Percentiles rank a stretch among this genome's conserved stretches.
Conservation (phyloP, 225 moss, liverwort and hornwort genomes). For the Polytrichum commune region DNA sequence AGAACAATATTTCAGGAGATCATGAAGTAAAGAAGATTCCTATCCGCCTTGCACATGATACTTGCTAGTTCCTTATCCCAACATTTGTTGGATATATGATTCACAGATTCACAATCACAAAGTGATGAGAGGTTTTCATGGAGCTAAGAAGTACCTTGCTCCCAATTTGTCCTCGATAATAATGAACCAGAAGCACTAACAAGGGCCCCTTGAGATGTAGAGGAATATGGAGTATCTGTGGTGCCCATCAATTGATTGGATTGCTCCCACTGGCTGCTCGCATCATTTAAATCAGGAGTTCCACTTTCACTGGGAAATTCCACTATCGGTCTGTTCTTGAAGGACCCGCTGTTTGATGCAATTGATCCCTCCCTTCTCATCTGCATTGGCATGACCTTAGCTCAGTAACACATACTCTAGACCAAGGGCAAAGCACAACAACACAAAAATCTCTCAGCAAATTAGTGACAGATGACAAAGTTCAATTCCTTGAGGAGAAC, state of each 20-base stretch:
- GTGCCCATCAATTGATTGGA: slow-evolving; percentile 6
- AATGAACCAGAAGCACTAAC: slow-evolving; percentile 10
- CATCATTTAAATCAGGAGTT: slow-evolving; percentile 15
- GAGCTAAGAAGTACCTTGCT: slow-evolving; percentile 12
- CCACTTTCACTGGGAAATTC: slow-evolving; percentile 19
- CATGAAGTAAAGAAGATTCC: too few species aligned
- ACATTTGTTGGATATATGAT: too few species aligned
- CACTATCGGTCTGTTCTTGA: slow-evolving; percentile 31
- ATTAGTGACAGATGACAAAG: too few species aligned
- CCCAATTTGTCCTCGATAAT: slow-evolving; percentile 11
- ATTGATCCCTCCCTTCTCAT: slow-evolving; percentile 21
- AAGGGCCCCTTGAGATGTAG: slow-evolving; percentile 12
- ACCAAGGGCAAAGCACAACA: too few species aligned
- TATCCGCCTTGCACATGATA: too few species aligned
- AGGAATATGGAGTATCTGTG: slow-evolving; percentile 13
- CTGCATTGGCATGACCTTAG: slow-evolving; percentile 12
- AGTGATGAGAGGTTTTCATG: too few species aligned
- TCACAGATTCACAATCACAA: too few species aligned
- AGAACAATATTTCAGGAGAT: too few species aligned
- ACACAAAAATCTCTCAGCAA: too few species aligned
- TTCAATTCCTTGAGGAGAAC: too few species aligned
- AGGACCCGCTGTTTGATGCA: slow-evolving; percentile 18
- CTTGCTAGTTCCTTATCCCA: too few species aligned
- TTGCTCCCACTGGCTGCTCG: slow-evolving; percentile 14
- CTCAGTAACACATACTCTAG: neutral